Percentiles rank a stretch among this genome's conserved stretches.
Conservation (phyloP, 2,329 filamentous ascomycete genomes). For the Colletotrichum plurivorum region DNA sequence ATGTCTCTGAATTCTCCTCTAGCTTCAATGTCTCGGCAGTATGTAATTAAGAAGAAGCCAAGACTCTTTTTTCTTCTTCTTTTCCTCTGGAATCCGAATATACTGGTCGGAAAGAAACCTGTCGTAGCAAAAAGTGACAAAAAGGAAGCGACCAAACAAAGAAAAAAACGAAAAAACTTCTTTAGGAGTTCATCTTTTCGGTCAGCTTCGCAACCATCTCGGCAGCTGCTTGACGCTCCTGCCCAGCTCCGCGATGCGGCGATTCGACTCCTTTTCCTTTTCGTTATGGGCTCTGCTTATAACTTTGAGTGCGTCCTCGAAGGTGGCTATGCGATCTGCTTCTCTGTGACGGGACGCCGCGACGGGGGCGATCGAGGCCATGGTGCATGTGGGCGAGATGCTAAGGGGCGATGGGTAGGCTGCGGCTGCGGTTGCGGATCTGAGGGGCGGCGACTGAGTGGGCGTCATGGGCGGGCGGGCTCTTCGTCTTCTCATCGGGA, state of each 20-base stretch:
- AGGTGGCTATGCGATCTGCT: not conserved
- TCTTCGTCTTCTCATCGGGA: not conserved
- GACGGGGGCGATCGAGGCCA: slow-evolving; percentile 5
- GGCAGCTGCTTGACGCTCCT: slow-evolving; percentile 18
- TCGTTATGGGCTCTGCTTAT: not conserved
- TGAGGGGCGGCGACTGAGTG: not conserved
- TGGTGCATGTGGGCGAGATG: not conserved
- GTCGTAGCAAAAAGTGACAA: too few relatives aligned
- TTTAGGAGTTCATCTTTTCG: not conserved
- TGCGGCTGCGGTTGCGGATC: not conserved
- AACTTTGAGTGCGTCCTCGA: not conserved
- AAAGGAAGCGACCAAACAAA: not conserved
- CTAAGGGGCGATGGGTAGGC: not conserved
- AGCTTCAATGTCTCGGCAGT: too few relatives aligned
- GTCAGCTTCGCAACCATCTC: slow-evolving; percentile 8
- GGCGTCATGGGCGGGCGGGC: not conserved
- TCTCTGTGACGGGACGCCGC: not conserved
- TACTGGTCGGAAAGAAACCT: too few relatives aligned
- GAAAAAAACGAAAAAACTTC: not conserved
- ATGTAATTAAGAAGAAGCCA: too few relatives aligned
- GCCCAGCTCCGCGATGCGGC: slow-evolving; percentile 12
- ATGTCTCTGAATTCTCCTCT: too few relatives aligned
- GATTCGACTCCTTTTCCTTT: not conserved
- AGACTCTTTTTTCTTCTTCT: too few relatives aligned
- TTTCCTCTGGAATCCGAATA: too few relatives aligned